These are phyloP conservation scores for Ascochyta viciae-villosae DNA, from an alignment of 2,329 filamentous ascomycete species.

Conservation along the genomic window DNA sequence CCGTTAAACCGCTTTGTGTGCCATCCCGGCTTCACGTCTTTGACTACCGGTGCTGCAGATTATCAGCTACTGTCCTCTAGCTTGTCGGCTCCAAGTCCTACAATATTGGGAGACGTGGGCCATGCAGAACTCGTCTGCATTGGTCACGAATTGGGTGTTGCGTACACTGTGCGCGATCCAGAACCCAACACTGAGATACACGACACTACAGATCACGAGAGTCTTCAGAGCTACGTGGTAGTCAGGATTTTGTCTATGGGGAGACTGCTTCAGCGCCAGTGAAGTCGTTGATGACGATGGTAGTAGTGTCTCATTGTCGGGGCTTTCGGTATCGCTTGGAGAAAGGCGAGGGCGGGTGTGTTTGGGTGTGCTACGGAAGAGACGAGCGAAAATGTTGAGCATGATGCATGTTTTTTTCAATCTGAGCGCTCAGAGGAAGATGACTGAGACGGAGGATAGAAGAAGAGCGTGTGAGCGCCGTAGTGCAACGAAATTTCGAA, in stretches of 20 bases:
- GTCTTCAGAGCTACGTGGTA: constrained; percentile 18
- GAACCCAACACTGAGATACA: constrained; percentile 27
- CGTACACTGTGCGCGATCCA: constrained; percentile 26
- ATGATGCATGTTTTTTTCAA: neutral
- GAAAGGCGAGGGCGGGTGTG: constrained; percentile 14
- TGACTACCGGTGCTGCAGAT: constrained; percentile 41
- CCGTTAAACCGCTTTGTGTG: constrained; percentile 61
- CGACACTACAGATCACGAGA: constrained; percentile 24
- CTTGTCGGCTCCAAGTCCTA: constrained; percentile 15
- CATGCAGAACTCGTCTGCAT: constrained; percentile 38
- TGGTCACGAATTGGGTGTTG: constrained; percentile 14
- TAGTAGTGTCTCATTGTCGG: constrained; percentile 25
- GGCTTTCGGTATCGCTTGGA: constrained; percentile 18
- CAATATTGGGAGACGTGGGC: constrained; percentile 41
- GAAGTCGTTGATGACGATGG: constrained; percentile 10
- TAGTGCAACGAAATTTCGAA: too few relatives aligned
- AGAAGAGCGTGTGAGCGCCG: neutral
- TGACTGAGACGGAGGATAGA: neutral
- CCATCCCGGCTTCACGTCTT: constrained; percentile 54
- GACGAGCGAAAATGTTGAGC: neutral
- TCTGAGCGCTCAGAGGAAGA: neutral
- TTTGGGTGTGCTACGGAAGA: constrained; percentile 16
- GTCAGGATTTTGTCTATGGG: neutral
- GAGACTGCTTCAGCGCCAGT: neutral
- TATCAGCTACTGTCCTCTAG: neutral